phyloP scores from a whole-genome alignment of 2,329 filamentous ascomycete species.

The Paecilomyces sp. region DNA sequence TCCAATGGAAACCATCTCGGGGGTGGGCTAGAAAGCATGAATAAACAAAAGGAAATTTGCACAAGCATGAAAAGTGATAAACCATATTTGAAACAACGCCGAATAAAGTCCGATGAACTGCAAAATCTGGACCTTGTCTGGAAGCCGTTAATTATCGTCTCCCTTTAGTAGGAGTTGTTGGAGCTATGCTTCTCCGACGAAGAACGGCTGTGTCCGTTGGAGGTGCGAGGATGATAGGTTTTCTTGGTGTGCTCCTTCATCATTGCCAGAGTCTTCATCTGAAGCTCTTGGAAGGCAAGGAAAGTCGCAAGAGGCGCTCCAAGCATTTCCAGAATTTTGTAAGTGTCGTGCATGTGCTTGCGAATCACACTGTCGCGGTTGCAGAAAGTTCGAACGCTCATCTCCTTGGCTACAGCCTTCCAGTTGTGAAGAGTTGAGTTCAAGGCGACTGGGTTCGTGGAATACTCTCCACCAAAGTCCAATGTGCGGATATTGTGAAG shows the following conservation, averaged over 20 bases:
- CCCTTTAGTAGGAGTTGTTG: background rate
- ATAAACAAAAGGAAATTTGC: background rate
- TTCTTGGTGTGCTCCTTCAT: conserved; percentile 25
- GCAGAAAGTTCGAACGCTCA: conserved; percentile 46
- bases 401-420: conserved; percentile 40
- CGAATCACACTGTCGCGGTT: conserved; percentile 42
- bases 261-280: conserved; percentile 21
- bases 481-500: conserved; percentile 38
- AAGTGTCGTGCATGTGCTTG: conserved; percentile 43
- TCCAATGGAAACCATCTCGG: background rate
- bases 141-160: background rate
- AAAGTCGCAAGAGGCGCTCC: conserved; percentile 34
- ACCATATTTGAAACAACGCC: background rate
- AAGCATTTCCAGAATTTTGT: conserved; percentile 44
- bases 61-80: background rate
- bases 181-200: conserved; percentile 1
- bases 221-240: conserved; percentile 8
- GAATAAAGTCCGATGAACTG: background rate
- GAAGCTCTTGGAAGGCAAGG: conserved; percentile 31
- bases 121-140: background rate
- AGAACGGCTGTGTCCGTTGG: conserved; percentile 4
- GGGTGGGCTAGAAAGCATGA: background rate
- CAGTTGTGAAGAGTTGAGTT: conserved; percentile 44
- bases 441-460: conserved; percentile 31
- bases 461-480: conserved; percentile 37